Evolutionary conservation across 768 basidiomycete genomes (phyloP).

Genomic region (Stropharia rugosoannulata): DNA sequence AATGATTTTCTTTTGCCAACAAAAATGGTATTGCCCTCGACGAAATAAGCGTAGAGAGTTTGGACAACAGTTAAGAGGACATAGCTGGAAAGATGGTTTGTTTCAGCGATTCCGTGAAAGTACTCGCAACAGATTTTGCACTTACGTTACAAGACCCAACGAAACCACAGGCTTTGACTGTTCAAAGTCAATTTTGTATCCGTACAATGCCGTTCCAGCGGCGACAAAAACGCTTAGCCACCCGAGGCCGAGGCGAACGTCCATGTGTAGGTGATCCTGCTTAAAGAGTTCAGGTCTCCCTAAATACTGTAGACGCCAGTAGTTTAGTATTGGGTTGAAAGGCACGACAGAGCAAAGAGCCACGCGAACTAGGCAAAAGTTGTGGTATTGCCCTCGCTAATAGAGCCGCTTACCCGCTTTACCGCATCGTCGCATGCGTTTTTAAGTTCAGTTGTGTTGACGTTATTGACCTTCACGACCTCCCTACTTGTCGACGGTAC

Average conservation of each 20-base stretch:
- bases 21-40: slow-evolving; percentile 84
- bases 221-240: slow-evolving; percentile 87
- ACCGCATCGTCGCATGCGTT: slow-evolving; percentile 85
- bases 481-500: slow-evolving; percentile 47
- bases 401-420: slow-evolving; percentile 63
- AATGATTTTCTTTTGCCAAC: slow-evolving; percentile 89
- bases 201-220: slow-evolving; percentile 78
- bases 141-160: slow-evolving; percentile 77
- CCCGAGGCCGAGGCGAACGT: slow-evolving; percentile 83
- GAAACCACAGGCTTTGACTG: slow-evolving; percentile 79
- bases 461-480: slow-evolving; percentile 60
- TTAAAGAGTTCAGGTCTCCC: slow-evolving; percentile 82
- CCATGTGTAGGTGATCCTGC: slow-evolving; percentile 84
- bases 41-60: slow-evolving; percentile 80
- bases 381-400: not conserved
- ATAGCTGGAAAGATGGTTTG: slow-evolving; percentile 50
- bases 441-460: slow-evolving; percentile 57
- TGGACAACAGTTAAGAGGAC: slow-evolving; percentile 68
- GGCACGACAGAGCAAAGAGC: not conserved
- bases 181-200: slow-evolving; percentile 88
- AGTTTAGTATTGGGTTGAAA: not conserved
- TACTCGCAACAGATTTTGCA: slow-evolving; percentile 15
- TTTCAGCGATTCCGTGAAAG: slow-evolving; percentile 1
- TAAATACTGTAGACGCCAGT: slow-evolving; percentile 57
- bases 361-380: not conserved